phyloP scores from a whole-genome alignment of 352 stramenopile genomes.

The Blastocystis sp. region DNA sequence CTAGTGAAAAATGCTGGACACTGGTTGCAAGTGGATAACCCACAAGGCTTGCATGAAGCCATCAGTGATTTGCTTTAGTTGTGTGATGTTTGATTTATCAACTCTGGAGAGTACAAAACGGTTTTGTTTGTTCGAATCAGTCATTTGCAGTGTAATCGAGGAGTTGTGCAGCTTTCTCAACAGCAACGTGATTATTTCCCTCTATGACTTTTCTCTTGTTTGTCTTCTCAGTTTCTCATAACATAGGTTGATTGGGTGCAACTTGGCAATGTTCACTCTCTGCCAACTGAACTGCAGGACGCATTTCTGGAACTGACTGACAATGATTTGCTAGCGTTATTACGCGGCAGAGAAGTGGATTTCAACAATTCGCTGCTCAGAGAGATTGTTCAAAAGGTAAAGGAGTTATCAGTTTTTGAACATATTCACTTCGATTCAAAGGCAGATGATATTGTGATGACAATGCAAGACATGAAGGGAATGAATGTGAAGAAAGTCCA shows the following conservation, averaged over 20 bases:
- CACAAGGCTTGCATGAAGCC: conserved; percentile 17
- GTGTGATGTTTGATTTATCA: conserved; percentile 33
- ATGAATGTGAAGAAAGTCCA: conserved; percentile 43
- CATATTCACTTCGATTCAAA: background rate
- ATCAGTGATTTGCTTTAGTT: conserved; percentile 40
- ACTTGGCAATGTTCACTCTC: background rate
- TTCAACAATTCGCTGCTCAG: background rate
- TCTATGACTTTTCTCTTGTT: conserved; percentile 19
- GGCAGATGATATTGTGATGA: background rate
- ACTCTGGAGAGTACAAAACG: background rate
- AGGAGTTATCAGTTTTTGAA: background rate
- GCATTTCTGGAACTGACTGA: background rate
- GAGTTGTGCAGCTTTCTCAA: background rate
- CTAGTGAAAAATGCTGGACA: conserved; percentile 30
- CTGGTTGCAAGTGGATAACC: conserved; percentile 59
- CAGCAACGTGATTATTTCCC: background rate
- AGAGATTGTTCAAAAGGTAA: background rate
- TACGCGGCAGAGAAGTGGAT: background rate
- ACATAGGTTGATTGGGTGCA: conserved; percentile 36
- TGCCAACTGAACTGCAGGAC: background rate
- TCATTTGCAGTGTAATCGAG: background rate
- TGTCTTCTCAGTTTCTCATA: background rate
- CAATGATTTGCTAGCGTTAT: background rate
- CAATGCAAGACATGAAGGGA: background rate
- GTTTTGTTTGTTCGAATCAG: background rate